Evolutionary conservation across 148 eudicot species (phyloP), one percentile per base, ranked within the genome.

Genomic region (Cornus kousa): DNA sequence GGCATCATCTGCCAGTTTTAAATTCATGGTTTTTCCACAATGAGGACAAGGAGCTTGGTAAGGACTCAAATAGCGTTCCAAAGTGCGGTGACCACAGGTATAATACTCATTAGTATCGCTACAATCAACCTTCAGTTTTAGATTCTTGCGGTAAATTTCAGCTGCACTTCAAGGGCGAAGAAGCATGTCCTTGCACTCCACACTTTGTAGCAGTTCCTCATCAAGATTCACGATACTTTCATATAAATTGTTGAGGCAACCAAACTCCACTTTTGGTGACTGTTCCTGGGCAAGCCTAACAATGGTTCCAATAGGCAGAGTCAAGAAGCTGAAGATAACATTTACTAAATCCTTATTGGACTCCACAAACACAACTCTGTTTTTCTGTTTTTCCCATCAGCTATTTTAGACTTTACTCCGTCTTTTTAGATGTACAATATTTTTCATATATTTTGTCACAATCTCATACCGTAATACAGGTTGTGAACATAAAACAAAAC

Each of bases 171-270:
- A 8, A 3, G 81, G 81, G 64, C 19, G 71, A 43, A 79, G 81
- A 20, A 79, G 59, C 9, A 64, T 20, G 23, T 32, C 71, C 37
- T 72, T 72, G 65, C 17, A 74, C 60, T 20, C 5, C 11, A 10
- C 46, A 33, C 71, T 46, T 62, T 17, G 12, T 4, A 79, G 72
- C 62, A n/a, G 7, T 2, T 65, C 33, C 65, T 72, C 72, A 28
- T 72, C 77, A 11, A 72, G n/a, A 20, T 79, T 79, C 37, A 62
- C 65, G 11, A 73, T 40, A 66, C 77, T 79, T 40, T 23, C 40
- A 7, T 70, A 79, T n/a, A 79, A 48, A 43, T 79, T 72, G 53
- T 65, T 79, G 23, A 79, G 31, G 48, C 81, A 79, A 12, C 71
- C 64, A 62, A 79, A 55, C 50, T 78, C 55, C 19, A 31, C 55